Evolutionary conservation across 1,284 basidiomycete genomes (phyloP).

Genomic region (Mycosarcoma maydis): DNA sequence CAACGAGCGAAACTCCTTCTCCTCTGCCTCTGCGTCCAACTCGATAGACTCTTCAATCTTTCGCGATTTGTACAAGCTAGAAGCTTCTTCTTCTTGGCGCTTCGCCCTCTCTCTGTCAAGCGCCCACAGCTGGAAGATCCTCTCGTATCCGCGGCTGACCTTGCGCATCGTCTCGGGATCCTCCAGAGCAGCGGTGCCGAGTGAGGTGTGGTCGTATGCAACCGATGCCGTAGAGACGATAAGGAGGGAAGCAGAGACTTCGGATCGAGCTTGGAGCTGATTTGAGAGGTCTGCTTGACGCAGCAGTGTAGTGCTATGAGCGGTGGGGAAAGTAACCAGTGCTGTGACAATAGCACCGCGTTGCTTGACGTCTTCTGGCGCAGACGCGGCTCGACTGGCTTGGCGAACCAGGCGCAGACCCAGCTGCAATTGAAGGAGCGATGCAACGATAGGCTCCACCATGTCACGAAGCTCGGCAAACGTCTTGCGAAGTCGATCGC

Average conservation of each 20-base stretch:
- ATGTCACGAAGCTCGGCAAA: slow-evolving; percentile 75
- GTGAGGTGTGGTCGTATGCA: slow-evolving; percentile 29
- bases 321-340: slow-evolving; percentile 62
- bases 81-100: slow-evolving; percentile 75
- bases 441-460: slow-evolving; percentile 73
- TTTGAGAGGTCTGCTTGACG: slow-evolving; percentile 48
- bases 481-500: slow-evolving; percentile 68
- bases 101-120: slow-evolving; percentile 79
- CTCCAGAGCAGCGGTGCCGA: slow-evolving; percentile 26
- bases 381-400: slow-evolving; percentile 39
- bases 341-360: slow-evolving; percentile 50
- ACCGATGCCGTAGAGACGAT: slow-evolving; percentile 33
- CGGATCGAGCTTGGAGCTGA: slow-evolving; percentile 56
- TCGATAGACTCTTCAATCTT: slow-evolving; percentile 73
- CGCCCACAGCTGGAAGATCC: slow-evolving; percentile 81
- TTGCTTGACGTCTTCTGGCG: slow-evolving; percentile 20
- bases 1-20: slow-evolving; percentile 80
- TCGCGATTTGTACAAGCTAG: slow-evolving; percentile 82
- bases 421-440: slow-evolving; percentile 76
- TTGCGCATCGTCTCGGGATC: slow-evolving; percentile 23
- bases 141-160: slow-evolving; percentile 72
- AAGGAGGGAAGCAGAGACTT: slow-evolving; percentile 43
- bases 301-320: slow-evolving; percentile 42
- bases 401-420: slow-evolving; percentile 75
- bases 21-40: slow-evolving; percentile 76